Evolutionary conservation across 306 rosid species (phyloP).

Genomic region (Vigna unguiculata): DNA sequence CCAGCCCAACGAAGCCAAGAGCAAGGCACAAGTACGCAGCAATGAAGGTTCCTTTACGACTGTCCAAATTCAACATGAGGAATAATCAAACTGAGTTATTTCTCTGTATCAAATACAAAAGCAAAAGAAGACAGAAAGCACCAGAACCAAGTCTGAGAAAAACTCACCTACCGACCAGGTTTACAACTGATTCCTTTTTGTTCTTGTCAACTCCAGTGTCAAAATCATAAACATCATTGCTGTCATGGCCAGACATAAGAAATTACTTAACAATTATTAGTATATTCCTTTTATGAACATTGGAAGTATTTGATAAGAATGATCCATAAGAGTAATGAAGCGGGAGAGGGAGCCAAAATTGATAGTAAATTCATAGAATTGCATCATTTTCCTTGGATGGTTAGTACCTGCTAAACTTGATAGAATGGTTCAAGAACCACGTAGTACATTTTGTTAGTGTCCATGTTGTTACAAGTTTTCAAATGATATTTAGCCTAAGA

Average conservation of each 20-base stretch:
- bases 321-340: slow-evolving; percentile 6
- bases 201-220: slow-evolving; percentile 91
- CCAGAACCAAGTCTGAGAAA: slow-evolving; percentile 22
- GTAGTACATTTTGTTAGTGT: slow-evolving; percentile 8
- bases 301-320: background rate
- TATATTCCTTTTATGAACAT: background rate
- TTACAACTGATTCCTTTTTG: slow-evolving; percentile 87
- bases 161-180: slow-evolving; percentile 77
- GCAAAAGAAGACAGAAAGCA: slow-evolving; percentile 11
- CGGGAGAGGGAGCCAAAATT: background rate
- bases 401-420: background rate
- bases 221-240: slow-evolving; percentile 90
- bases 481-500: slow-evolving; percentile 13
- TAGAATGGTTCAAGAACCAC: background rate
- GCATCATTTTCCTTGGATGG: slow-evolving; percentile 11
- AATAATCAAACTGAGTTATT: slow-evolving; percentile 39
- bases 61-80: slow-evolving; percentile 53
- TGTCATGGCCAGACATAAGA: slow-evolving; percentile 40
- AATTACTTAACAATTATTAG: slow-evolving; percentile 11
- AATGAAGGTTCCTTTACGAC: slow-evolving; percentile 74
- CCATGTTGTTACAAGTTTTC: slow-evolving; percentile 8
- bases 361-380: background rate
- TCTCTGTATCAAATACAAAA: slow-evolving; percentile 10
- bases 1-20: slow-evolving; percentile 76
- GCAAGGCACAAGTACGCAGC: slow-evolving; percentile 71